Percentiles rank a stretch among this genome's conserved stretches.
phyloP scores from a whole-genome alignment of 768 basidiomycete species.

The Mycena crocata region DNA sequence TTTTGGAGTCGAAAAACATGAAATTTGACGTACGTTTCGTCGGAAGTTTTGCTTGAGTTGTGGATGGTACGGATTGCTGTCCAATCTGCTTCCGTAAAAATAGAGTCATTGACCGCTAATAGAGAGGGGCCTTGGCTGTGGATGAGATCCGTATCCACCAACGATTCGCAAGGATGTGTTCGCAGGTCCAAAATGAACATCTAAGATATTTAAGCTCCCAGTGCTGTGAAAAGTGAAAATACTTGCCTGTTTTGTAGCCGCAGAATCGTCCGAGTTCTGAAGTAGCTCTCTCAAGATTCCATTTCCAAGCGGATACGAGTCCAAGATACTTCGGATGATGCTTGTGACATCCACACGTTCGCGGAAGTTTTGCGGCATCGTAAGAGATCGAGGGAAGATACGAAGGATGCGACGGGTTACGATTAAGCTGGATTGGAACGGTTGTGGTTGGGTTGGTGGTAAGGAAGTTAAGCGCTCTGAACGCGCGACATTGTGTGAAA shows the following conservation, averaged over 20 bases:
- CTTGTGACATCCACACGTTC: slow-evolving; percentile 17
- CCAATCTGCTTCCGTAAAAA: slow-evolving; percentile 41
- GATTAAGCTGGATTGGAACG: too few species aligned
- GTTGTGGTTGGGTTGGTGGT: too few species aligned
- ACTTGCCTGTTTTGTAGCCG: slow-evolving; percentile 34
- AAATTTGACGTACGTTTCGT: slow-evolving; percentile 31
- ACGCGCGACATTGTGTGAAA: too few species aligned
- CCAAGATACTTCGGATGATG: slow-evolving; percentile 31
- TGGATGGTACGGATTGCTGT: slow-evolving; percentile 37
- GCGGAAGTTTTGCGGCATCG: slow-evolving; percentile 9
- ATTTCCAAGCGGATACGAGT: slow-evolving; percentile 35
- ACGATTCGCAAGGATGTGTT: slow-evolving; percentile 23
- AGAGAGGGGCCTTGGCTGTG: slow-evolving; percentile 41
- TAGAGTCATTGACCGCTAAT: slow-evolving; percentile 39
- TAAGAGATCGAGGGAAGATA: too few species aligned
- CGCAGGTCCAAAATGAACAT: slow-evolving; percentile 41
- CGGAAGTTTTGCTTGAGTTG: slow-evolving; percentile 39
- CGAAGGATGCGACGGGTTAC: too few species aligned
- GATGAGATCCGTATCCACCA: slow-evolving; percentile 32
- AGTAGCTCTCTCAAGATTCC: slow-evolving; percentile 39
- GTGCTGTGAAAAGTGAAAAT: neutral
- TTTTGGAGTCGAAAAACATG: neutral
- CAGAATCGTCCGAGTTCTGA: slow-evolving; percentile 42
- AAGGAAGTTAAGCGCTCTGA: too few species aligned
- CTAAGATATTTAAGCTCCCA: neutral